Percentiles rank a stretch among this genome's conserved stretches.
Evolutionary conservation across 495 filamentous ascomycete genomes (phyloP).

Genomic region (Evansstolkia leycettana): DNA sequence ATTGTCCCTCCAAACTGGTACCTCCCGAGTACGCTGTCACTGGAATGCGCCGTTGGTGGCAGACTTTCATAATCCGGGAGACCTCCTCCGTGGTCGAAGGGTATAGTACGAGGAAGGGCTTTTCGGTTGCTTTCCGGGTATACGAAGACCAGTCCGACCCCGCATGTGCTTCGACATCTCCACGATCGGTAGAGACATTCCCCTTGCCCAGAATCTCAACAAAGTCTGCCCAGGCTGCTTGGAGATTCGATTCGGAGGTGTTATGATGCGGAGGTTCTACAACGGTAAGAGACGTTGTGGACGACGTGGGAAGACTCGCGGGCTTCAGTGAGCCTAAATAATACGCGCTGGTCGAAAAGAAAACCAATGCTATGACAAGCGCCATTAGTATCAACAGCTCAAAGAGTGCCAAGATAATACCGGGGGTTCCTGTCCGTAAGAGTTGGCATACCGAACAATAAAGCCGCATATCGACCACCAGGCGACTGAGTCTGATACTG

Average conservation of each 20-base stretch:
- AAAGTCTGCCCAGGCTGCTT: slow-evolving; percentile 92
- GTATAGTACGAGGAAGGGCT: slow-evolving; percentile 36
- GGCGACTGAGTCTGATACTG: slow-evolving; percentile 39
- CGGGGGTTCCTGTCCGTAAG: no score
- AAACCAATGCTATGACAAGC: slow-evolving; percentile 36
- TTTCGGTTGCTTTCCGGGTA: slow-evolving; percentile 33
- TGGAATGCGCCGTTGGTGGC: slow-evolving; percentile 45
- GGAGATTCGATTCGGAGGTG: slow-evolving; percentile 58
- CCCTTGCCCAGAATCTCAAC: slow-evolving; percentile 70
- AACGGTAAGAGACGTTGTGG: slow-evolving; percentile 58
- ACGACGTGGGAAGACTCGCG: slow-evolving; percentile 46
- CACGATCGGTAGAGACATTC: slow-evolving; percentile 64
- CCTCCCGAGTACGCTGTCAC: slow-evolving; percentile 53
- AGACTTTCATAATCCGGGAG: slow-evolving; percentile 50
- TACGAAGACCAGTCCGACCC: slow-evolving; percentile 88
- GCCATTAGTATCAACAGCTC: slow-evolving; percentile 4
- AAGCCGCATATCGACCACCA: slow-evolving; percentile 42
- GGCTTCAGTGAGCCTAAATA: slow-evolving; percentile 54
- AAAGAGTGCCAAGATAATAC: no score
- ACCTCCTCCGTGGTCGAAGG: slow-evolving; percentile 43
- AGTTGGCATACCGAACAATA: slow-evolving; percentile 47
- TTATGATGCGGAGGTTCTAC: slow-evolving; percentile 55
- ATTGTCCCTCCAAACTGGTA: slow-evolving; percentile 53
- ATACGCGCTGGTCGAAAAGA: slow-evolving; percentile 53
- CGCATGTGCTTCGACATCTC: slow-evolving; percentile 58